phyloP scores from a whole-genome alignment of 257 asterid species.

The Perilla frutescens region DNA sequence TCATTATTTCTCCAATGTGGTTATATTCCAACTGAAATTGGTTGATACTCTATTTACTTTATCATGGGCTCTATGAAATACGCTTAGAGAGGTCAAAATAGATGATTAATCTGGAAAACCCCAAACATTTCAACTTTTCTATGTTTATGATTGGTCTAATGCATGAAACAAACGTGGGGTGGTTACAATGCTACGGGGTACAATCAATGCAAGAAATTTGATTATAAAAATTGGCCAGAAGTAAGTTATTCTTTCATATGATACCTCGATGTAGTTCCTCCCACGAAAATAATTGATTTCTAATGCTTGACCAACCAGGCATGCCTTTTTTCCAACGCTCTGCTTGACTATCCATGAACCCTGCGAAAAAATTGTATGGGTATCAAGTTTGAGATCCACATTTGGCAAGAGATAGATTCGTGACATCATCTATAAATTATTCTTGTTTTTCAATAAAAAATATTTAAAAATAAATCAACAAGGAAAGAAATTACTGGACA shows the following conservation, averaged over 20 bases:
- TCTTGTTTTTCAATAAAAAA: slow-evolving; percentile 20
- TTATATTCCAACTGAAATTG: neutral
- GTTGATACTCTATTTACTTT: neutral
- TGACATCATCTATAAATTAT: slow-evolving; percentile 2
- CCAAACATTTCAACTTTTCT: neutral
- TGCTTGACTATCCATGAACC: slow-evolving; percentile 99
- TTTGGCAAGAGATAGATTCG: slow-evolving; percentile 8
- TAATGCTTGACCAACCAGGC: slow-evolving; percentile 88
- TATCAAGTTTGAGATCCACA: slow-evolving; percentile 31
- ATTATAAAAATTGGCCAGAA: slow-evolving; percentile 15
- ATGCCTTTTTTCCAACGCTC: slow-evolving; percentile 93
- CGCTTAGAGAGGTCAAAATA: neutral
- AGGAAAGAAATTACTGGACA: slow-evolving; percentile 2
- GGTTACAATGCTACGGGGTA: neutral
- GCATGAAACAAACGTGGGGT: slow-evolving; percentile 9
- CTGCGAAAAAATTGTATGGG: slow-evolving; percentile 44
- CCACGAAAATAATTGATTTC: slow-evolving; percentile 78
- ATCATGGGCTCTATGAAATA: neutral
- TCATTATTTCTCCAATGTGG: neutral
- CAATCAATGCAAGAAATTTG: slow-evolving; percentile 14
- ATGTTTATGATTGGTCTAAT: neutral
- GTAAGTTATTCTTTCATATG: slow-evolving; percentile 25
- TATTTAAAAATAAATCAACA: neutral
- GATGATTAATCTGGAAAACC: neutral
- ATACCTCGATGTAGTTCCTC: slow-evolving; percentile 89